Base-by-base conservation (phyloP, 768 basidiomycete genomes). In the Suillus spraguei region DNA sequence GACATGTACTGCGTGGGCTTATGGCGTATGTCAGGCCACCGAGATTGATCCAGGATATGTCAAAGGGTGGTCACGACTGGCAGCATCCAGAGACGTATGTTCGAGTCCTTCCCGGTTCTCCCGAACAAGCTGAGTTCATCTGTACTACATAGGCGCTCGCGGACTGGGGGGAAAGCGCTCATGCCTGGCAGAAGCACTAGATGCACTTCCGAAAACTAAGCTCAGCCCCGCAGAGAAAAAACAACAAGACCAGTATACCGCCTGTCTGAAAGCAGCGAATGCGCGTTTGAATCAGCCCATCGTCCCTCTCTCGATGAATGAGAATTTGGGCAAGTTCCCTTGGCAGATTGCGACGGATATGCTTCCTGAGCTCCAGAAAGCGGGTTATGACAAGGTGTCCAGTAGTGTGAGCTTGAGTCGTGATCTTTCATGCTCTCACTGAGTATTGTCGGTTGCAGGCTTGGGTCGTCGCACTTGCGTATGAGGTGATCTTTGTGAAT, bases 11-110 rank as follows among this genome's bases (percentile, higher is more conserved):
- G 17, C 41, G 9, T 42, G 50, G 38, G 13, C 22, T 39, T 14
- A 4, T 39, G 13, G 11, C 7, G 16, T 35, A 22, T 20, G 17
- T 11, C 52, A 79, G 80, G 80, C 81, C 13, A 78, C 74, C 13
- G 65, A 76, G 32, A 64, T 80, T 11, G 79, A 82, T 64, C 76
- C 81, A 6, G 69, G 64, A 3, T 83, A 80, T 59, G 71, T 74
- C 4, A 82, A 82, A 65, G 81, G 72, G 35, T 82, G 80, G 79
- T 74, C 73, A 35, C 72, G 82, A 59, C 69, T 80, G 17, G 81
- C 75, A 16, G 70, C 74, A 24, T 80, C 74, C 38, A 60, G 68
- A 42, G 68, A 69, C 41, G 79, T 80, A 35, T 20, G 64, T n/a
- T n/a, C n/a, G n/a, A n/a, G n/a, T 62, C 1, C 32, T 7, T 24